Base-by-base conservation (phyloP, 768 basidiomycete genomes). In the Trametes villosa region DNA sequence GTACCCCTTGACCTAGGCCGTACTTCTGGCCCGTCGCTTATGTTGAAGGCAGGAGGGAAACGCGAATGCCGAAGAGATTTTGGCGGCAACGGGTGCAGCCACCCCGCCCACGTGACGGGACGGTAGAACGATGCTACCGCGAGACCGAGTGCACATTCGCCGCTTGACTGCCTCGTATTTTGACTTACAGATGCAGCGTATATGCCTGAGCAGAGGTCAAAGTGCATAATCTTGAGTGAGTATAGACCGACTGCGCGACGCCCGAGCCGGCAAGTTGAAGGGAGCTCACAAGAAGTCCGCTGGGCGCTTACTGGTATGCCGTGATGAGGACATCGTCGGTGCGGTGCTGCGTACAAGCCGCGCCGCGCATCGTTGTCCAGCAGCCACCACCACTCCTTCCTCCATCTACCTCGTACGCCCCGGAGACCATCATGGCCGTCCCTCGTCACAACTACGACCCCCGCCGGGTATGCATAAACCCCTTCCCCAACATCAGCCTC, bases 361-460 rank as follows among this genome's bases (percentile, higher is more conserved):
- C 33, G 36, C 36, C 18, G 13, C 4, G 36, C 36, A 17, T 15
- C 22, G 44, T 45, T 15, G 11, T 26, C 44, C 24, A 45, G 22
- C 24, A 45, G 44, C 24, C 44, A 45, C 44, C 24, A 45, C 44
- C 44, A 45, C 44, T 26, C 22, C 9, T 26, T 36, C 53, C 33
- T 18, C 12, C 34, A 4, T n/a, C 30, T n/a, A 34, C 44, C 44
- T 24, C 22, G 3, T 15, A 34, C 20, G 22, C 7, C 44, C 22
- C 17, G 15, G 31, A 15, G 7, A 34, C 31, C 12, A 38, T 12
- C 38, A 86, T 89, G 86, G 84, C 87, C 9, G 75, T 89, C 41
- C 87, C 89, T 36, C 80, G 87, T 68, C 79, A 88, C 24, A 76
- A 86, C 68, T 95, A 94, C 64, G 94, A 96, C 78, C 94, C 94